Conservation (phyloP, 2,329 filamentous ascomycete genomes). For the Chaetomium strumarium region DNA sequence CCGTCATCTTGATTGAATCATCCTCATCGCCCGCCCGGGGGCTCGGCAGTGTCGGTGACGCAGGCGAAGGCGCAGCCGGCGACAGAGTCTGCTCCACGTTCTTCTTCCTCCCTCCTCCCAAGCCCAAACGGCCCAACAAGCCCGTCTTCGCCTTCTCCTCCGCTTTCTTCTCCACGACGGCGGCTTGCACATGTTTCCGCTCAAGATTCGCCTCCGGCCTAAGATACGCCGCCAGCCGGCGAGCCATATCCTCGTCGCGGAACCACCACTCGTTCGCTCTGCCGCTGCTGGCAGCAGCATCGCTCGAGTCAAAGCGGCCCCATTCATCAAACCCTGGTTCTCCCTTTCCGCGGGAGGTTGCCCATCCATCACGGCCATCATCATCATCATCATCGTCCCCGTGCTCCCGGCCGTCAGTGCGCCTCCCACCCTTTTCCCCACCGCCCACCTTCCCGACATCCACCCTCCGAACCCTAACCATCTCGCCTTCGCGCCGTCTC, state of each 20-base stretch:
- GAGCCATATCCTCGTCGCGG: constrained; percentile 41
- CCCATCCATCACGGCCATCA: constrained; percentile 30
- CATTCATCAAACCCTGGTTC: constrained; percentile 38
- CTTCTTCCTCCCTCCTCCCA: constrained; percentile 30
- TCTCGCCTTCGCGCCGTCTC: constrained; percentile 26
- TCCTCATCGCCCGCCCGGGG: constrained; percentile 8
- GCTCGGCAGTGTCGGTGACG: constrained; percentile 4
- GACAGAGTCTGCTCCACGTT: neutral
- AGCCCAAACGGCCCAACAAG: constrained; percentile 23
- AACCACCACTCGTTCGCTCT: constrained; percentile 37
- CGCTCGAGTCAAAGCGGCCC: constrained; percentile 35
- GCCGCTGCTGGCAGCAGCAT: constrained; percentile 18
- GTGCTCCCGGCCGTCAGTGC: no score
- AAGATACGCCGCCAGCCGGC: constrained; percentile 39
- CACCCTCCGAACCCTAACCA: constrained; percentile 32
- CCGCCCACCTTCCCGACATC: no score
- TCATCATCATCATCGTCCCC: constrained; percentile 12
- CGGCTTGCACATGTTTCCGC: constrained; percentile 28
- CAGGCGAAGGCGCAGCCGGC: constrained; percentile 3
- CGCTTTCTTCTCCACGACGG: constrained; percentile 30
- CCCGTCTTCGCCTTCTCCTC: constrained; percentile 29
- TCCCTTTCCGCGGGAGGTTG: no score
- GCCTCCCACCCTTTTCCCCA: no score
- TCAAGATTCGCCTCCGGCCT: constrained; percentile 32
- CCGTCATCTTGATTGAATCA: constrained; percentile 34